Base-by-base conservation (phyloP, 177 flowering plant genomes). In the Vitis hybrid region DNA sequence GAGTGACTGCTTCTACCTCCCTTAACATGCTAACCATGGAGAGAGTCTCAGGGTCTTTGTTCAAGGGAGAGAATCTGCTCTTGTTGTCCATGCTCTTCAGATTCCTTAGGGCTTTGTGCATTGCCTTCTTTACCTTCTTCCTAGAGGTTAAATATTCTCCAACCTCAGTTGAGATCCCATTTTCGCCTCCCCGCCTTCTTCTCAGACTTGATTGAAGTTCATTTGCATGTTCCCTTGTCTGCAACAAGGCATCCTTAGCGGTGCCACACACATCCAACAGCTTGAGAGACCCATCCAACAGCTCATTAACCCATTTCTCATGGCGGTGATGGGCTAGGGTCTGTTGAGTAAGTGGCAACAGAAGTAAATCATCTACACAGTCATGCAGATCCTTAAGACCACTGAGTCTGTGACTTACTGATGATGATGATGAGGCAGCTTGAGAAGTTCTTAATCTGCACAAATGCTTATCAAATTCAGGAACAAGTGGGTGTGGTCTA, bases 231-330 rank as follows among this genome's bases (percentile, higher is more conserved):
- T 84, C 79, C 64, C 70, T 82, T 5, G 65, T 67, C 15, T 76
- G 81, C n/a, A 67, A 14, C 74, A 80, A 51, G 49, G 59, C 72
- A 67, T 82, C 81, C 75, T 67, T 80, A 51, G 79, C 71, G 14
- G 73, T 56, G 59, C 64, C 55, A 15, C 80, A 80, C 3, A 75
- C 48, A 49, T 85, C 88, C 68, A 85, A 60, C 53, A 80, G 69
- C 72, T 74, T 69, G 11, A 84, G 68, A 66, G 80, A 74, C 51
- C 86, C 83, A 56, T 85, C 84, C 26, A 81, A 60, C 1, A 71
- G 31, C 26, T 71, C 71, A 22, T 79, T 74, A 16, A 64, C 64
- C 56, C 61, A 64, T 49, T 67, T 58, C 51, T 33, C 67, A 1
- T 66, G 21, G 2, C 57, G 26, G 11, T 67, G 76, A 56, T 62